A percentile compares a stretch with the other conserved stretches of the same genome.
These are phyloP conservation scores for Sphagnum magellanicum DNA, from an alignment of 228 moss, liverwort and hornwort genomes.

Conservation along the genomic window DNA sequence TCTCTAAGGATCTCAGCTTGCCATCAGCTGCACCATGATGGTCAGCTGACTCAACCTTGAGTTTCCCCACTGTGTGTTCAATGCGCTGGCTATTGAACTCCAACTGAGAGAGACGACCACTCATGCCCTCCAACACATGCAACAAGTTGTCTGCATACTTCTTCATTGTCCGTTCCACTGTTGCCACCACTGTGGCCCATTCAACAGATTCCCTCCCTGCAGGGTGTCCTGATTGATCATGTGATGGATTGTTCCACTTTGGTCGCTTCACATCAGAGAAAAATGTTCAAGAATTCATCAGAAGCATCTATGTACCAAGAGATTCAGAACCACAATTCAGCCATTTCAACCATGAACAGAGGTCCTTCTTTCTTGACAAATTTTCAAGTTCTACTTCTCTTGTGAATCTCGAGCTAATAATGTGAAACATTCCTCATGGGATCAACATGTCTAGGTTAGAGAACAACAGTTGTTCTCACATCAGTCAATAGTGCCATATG, in stretches of 20 bases:
- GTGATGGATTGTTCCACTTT: conserved; percentile 13
- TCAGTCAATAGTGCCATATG: too few species aligned
- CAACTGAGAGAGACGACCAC: conserved; percentile 70
- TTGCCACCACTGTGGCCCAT: conserved; percentile 44
- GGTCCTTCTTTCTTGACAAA: neutral
- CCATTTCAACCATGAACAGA: neutral
- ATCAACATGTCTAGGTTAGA: too few species aligned
- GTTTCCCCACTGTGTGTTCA: conserved; percentile 62
- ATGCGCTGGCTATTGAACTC: conserved; percentile 69
- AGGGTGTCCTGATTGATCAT: conserved; percentile 20
- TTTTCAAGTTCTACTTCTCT: too few species aligned
- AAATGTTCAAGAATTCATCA: conserved; percentile 22
- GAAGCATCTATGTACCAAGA: neutral
- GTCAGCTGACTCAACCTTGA: conserved; percentile 45
- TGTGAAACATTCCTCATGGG: too few species aligned
- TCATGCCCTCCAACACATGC: conserved; percentile 62
- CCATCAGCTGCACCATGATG: conserved; percentile 59
- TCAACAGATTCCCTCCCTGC: conserved; percentile 51
- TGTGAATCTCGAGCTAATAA: too few species aligned
- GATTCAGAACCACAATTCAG: neutral
- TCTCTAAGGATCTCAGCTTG: conserved; percentile 62
- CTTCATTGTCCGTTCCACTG: conserved; percentile 89
- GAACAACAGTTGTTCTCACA: too few species aligned
- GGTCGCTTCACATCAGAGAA: conserved; percentile 19
- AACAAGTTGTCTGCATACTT: conserved; percentile 74